A percentile compares a stretch with the other conserved stretches of the same genome.
These are phyloP conservation scores for Sarcodon sp. DNA, from an alignment of 768 basidiomycete genomes.

Conservation along the genomic window DNA sequence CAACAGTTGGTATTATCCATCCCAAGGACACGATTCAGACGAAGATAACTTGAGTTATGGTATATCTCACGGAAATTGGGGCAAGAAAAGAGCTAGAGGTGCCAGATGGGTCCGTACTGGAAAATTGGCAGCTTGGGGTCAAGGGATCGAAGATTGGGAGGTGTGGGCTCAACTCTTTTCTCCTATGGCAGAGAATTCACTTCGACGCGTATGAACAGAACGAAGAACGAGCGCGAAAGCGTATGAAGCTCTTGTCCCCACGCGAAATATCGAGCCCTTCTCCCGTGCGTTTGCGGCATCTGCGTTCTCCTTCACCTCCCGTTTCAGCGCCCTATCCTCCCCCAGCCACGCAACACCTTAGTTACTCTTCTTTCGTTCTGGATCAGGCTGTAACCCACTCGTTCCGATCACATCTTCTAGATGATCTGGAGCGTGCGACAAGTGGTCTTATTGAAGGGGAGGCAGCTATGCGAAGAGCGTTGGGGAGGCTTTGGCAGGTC, in stretches of 20 bases:
- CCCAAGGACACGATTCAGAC: slow-evolving; percentile 59
- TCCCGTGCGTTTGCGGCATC: slow-evolving; percentile 42
- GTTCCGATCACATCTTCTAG: slow-evolving; percentile 65
- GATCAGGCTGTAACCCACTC: slow-evolving; percentile 77
- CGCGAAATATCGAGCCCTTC: slow-evolving; percentile 62
- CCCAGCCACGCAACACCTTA: slow-evolving; percentile 54
- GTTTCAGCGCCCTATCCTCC: slow-evolving; percentile 64
- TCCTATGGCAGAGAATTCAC: neutral
- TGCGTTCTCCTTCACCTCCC: slow-evolving; percentile 71
- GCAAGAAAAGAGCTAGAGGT: slow-evolving; percentile 62
- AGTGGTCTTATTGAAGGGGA: slow-evolving; percentile 81
- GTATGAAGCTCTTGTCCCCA: slow-evolving; percentile 57
- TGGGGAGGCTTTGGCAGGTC: slow-evolving; percentile 74
- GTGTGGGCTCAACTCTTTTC: slow-evolving; percentile 23
- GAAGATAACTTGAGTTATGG: slow-evolving; percentile 33
- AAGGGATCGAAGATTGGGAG: slow-evolving; percentile 79
- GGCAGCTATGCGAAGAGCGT: slow-evolving; percentile 52
- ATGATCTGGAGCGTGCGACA: slow-evolving; percentile 72
- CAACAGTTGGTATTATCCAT: slow-evolving; percentile 77
- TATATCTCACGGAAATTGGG: slow-evolving; percentile 67
- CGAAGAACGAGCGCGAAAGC: slow-evolving; percentile 76
- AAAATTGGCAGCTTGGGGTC: slow-evolving; percentile 78
- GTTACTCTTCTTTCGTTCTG: slow-evolving; percentile 76
- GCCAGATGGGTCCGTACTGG: slow-evolving; percentile 75
- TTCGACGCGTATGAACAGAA: slow-evolving; percentile 28